These are phyloP conservation scores for Phaffomyces thermotolerans DNA, from an alignment of 805 yeast species.

Conservation along the genomic window DNA sequence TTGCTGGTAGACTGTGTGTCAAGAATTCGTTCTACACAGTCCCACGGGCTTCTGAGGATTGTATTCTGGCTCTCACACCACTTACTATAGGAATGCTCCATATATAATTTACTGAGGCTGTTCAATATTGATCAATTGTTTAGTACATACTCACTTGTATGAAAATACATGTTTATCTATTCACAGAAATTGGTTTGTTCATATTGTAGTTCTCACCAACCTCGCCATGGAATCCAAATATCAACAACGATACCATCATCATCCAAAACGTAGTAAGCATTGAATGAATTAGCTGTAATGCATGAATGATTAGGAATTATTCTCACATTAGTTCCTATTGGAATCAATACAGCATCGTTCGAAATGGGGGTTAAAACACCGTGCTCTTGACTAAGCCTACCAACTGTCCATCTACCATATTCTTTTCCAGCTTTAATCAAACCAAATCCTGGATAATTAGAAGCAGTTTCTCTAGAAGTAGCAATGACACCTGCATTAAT, in stretches of 20 bases:
- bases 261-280: slow-evolving; percentile 47
- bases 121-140: slow-evolving; percentile 10
- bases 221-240: slow-evolving; percentile 59
- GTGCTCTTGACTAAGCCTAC: slow-evolving; percentile 71
- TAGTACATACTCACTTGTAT: no score
- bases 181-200: no score
- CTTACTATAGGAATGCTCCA: slow-evolving; percentile 36
- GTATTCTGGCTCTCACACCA: slow-evolving; percentile 47
- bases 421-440: slow-evolving; percentile 32
- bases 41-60: slow-evolving; percentile 45
- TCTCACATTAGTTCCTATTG: slow-evolving; percentile 46
- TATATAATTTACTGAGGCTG: slow-evolving; percentile 27
- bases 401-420: slow-evolving; percentile 54
- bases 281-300: slow-evolving; percentile 56
- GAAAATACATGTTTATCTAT: no score
- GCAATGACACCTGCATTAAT: slow-evolving; percentile 71
- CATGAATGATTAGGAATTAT: slow-evolving; percentile 69
- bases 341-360: slow-evolving; percentile 30
- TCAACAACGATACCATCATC: slow-evolving; percentile 44
- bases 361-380: slow-evolving; percentile 53
- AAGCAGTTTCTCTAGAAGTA: slow-evolving; percentile 56
- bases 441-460: slow-evolving; percentile 52
- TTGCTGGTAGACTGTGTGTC: slow-evolving; percentile 15
- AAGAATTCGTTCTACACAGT: slow-evolving; percentile 11
- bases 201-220: slow-evolving; percentile 27